phyloP scores from a whole-genome alignment of 768 basidiomycete species.

The Lactarius akahatsu region DNA sequence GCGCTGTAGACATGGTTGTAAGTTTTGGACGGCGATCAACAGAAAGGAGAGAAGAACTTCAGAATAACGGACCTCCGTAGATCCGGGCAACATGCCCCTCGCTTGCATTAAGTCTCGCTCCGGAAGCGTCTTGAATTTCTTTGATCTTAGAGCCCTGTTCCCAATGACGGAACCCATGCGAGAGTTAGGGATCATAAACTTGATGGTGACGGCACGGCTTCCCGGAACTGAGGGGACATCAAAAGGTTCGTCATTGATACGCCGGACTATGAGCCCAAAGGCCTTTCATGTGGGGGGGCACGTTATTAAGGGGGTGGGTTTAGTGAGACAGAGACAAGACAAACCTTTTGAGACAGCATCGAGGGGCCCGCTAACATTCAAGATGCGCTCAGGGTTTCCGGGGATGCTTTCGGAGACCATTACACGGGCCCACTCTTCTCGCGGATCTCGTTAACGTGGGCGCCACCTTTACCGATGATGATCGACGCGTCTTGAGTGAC shows the following conservation, averaged over 20 bases:
- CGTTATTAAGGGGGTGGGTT: conserved; percentile 11
- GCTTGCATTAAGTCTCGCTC: conserved; percentile 92
- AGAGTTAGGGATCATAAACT: conserved; percentile 99
- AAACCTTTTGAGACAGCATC: conserved; percentile 98
- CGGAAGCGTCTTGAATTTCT: conserved; percentile 98
- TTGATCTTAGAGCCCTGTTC: conserved; percentile 96
- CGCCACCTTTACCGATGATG: conserved; percentile 94
- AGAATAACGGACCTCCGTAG: conserved; percentile 78
- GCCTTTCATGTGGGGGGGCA: conserved; percentile 54
- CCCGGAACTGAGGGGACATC: conserved; percentile 97
- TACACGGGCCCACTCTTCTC: conserved; percentile 94
- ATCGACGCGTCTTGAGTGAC: conserved; percentile 99
- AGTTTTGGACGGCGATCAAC: conserved; percentile 19
- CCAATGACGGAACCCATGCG: conserved; percentile 99
- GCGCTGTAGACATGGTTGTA: conserved; percentile 54
- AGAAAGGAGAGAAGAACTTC: conserved; percentile 16
- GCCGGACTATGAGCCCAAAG: conserved; percentile 95
- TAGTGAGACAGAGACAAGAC: conserved; percentile 31
- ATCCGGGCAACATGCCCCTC: conserved; percentile 98
- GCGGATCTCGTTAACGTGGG: conserved; percentile 97
- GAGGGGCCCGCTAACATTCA: conserved; percentile 93
- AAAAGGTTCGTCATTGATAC: conserved; percentile 99
- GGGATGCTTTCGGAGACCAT: conserved; percentile 99
- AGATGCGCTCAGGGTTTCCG: conserved; percentile 97
- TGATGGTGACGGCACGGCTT: conserved; percentile 97